These are phyloP conservation scores for Sporothrix euskadiensis DNA, from an alignment of 2,329 filamentous ascomycete species.

Conservation along the genomic window DNA sequence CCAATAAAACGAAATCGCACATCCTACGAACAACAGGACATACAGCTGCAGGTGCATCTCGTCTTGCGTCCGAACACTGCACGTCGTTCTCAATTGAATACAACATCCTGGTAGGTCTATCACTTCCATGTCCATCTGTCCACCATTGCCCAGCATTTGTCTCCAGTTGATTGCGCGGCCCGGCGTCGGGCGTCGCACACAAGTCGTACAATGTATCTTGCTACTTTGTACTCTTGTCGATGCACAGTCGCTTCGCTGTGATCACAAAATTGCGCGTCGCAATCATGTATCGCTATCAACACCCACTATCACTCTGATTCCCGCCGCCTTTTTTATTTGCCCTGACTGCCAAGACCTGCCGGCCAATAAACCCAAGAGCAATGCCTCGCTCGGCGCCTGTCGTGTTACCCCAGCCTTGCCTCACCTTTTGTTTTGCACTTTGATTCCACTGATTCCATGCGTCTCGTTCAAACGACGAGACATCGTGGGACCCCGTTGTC, in stretches of 20 bases:
- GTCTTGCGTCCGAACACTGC: neutral
- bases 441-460: constrained; percentile 15
- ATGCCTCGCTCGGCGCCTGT: constrained; percentile 15
- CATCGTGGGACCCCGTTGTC: constrained; percentile 2
- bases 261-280: neutral
- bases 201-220: neutral
- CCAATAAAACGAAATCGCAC: neutral
- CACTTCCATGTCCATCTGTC: neutral
- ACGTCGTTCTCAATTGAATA: neutral
- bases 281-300: neutral
- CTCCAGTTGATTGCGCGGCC: constrained; percentile 2
- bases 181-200: constrained; percentile 12
- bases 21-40: neutral
- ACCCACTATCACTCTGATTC: neutral
- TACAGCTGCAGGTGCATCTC: constrained; percentile 3
- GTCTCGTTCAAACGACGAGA: neutral
- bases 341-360: constrained; percentile 16
- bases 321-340: neutral
- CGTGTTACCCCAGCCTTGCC: constrained; percentile 4
- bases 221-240: neutral
- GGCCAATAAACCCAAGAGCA: constrained; percentile 7
- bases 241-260: constrained; percentile 10
- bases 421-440: neutral
- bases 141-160: neutral
- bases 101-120: neutral